Conservation (phyloP, 495 filamentous ascomycete species). For the Tuber aestivum region DNA sequence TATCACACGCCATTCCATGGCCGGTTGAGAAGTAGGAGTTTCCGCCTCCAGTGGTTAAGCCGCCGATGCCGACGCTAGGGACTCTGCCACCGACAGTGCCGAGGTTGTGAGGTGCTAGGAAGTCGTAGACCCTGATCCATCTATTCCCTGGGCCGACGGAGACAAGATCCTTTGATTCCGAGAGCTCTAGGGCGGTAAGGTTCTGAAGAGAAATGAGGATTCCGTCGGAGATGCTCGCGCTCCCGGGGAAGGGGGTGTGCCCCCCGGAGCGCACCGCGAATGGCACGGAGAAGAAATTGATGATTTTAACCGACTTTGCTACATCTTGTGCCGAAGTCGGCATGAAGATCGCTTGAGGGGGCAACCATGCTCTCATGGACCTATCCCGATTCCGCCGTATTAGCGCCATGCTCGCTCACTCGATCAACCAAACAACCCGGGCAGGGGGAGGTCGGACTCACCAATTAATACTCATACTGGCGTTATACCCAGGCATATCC, state of each 20-base stretch:
- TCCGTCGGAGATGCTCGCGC: slow-evolving; percentile 46
- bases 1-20: slow-evolving; percentile 50
- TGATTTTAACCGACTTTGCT: slow-evolving; percentile 33
- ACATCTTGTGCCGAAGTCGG: slow-evolving; percentile 30
- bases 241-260: slow-evolving; percentile 47
- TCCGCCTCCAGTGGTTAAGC: slow-evolving; percentile 55
- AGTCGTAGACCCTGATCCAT: slow-evolving; percentile 55
- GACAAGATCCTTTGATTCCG: slow-evolving; percentile 7
- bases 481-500: not conserved
- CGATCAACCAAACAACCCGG: not conserved
- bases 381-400: slow-evolving; percentile 12
- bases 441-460: not conserved
- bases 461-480: not conserved
- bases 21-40: slow-evolving; percentile 49
- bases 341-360: slow-evolving; percentile 32
- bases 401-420: not conserved
- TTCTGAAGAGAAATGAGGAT: slow-evolving; percentile 48
- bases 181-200: slow-evolving; percentile 15
- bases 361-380: slow-evolving; percentile 39
- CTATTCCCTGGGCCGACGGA: slow-evolving; percentile 46
- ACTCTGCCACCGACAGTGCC: slow-evolving; percentile 55
- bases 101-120: slow-evolving; percentile 48
- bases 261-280: slow-evolving; percentile 51
- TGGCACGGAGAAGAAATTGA: slow-evolving; percentile 35
- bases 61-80: slow-evolving; percentile 54